phyloP scores from a whole-genome alignment of 1,139 yeast genomes.

The Suhomyces maxii region DNA sequence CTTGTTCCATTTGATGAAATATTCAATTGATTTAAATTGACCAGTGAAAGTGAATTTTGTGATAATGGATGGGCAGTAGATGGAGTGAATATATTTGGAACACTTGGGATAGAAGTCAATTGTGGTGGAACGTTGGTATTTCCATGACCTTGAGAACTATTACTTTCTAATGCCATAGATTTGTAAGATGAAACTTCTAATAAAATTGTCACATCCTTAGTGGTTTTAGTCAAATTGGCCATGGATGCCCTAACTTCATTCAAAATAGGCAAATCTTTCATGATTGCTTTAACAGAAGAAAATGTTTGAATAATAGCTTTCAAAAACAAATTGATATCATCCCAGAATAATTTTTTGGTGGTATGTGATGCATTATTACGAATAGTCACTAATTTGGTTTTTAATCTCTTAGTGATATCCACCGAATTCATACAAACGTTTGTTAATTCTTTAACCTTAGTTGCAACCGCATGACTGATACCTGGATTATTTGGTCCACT shows the following conservation, averaged over 20 bases:
- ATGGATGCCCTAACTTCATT: slow-evolving; percentile 79
- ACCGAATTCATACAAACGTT: slow-evolving; percentile 76
- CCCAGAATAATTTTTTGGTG: slow-evolving; percentile 75
- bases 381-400: slow-evolving; percentile 55
- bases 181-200: slow-evolving; percentile 57
- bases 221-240: slow-evolving; percentile 79
- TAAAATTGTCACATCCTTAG: slow-evolving; percentile 85
- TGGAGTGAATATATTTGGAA: slow-evolving; percentile 38
- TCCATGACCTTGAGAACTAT: slow-evolving; percentile 7
- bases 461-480: slow-evolving; percentile 48
- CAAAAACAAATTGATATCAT: slow-evolving; percentile 78
- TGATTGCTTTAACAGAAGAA: slow-evolving; percentile 80
- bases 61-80: slow-evolving; percentile 29
- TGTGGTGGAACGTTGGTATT: slow-evolving; percentile 23
- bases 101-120: slow-evolving; percentile 33
- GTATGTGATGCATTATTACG: slow-evolving; percentile 50
- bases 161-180: slow-evolving; percentile 26
- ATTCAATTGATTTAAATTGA: slow-evolving; percentile 19
- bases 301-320: slow-evolving; percentile 81
- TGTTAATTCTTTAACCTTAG: slow-evolving; percentile 75
- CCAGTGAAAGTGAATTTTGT: slow-evolving; percentile 22
- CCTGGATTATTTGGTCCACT: slow-evolving; percentile 19
- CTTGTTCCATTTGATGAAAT: slow-evolving; percentile 13
- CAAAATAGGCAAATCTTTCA: slow-evolving; percentile 74
- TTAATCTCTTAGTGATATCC: slow-evolving; percentile 73